These are phyloP conservation scores for Stemphylium beticola DNA, from an alignment of 2,329 filamentous ascomycete species.

Conservation along the genomic window DNA sequence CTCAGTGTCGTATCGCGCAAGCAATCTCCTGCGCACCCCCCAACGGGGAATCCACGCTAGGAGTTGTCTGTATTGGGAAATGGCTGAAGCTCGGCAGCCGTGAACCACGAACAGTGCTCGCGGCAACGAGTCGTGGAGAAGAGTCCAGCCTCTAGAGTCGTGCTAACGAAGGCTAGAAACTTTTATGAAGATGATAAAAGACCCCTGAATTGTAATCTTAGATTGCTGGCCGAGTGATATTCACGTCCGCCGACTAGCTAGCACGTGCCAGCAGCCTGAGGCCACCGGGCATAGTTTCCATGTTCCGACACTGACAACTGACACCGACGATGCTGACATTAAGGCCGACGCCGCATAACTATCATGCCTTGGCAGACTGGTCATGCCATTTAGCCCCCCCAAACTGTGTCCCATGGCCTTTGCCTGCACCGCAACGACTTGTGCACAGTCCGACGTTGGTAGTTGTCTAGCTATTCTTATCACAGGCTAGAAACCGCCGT, in stretches of 20 bases:
- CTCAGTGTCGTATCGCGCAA: conserved; percentile 13
- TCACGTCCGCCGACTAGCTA: neutral
- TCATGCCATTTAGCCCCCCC: neutral
- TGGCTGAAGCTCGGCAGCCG: conserved; percentile 5
- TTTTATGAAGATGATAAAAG: conserved; percentile 4
- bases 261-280: conserved; percentile 1
- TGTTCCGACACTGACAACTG: neutral
- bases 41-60: conserved; percentile 3
- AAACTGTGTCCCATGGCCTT: neutral
- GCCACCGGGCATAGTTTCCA: neutral
- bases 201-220: conserved; percentile 11
- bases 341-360: conserved; percentile 1
- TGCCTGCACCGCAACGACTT: neutral
- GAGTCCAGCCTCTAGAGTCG: conserved; percentile 6
- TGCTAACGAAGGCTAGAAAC: neutral
- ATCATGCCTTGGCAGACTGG: neutral
- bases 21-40: neutral
- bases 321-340: neutral
- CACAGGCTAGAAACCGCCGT: too few species aligned
- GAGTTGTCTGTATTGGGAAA: neutral
- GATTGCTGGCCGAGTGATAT: neutral
- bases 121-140: conserved; percentile 7
- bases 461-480: too few species aligned
- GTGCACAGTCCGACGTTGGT: neutral
- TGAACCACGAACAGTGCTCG: conserved; percentile 13